Conservation (phyloP, 1,139 yeast species). For the Yamadazyma blattariae region DNA sequence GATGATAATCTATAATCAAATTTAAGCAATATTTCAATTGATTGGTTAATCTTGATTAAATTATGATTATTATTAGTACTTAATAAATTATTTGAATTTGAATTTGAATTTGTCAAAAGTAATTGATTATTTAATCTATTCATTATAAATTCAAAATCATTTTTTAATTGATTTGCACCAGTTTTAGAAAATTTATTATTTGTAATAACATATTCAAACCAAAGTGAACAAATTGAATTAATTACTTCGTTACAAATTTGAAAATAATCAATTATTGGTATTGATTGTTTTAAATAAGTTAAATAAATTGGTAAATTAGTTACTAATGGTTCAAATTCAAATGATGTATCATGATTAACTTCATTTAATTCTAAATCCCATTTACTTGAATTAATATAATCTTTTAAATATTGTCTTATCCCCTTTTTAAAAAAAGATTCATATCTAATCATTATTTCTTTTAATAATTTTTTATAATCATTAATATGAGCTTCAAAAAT, state of each 20-base stretch:
- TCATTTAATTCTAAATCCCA: constrained; percentile 32
- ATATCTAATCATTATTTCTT: constrained; percentile 37
- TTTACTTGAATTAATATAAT: constrained; percentile 44
- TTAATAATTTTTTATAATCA: constrained; percentile 44
- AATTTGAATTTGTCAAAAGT: constrained; percentile 14
- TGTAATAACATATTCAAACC: constrained; percentile 59
- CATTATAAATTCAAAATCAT: constrained; percentile 52
- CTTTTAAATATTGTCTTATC: constrained; percentile 47
- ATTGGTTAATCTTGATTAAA: constrained; percentile 30
- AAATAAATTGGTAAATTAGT: constrained; percentile 34
- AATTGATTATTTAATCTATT: constrained; percentile 25
- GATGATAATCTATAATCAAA: constrained; percentile 20
- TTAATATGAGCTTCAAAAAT: constrained; percentile 53
- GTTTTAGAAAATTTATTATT: constrained; percentile 55
- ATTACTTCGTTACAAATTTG: constrained; percentile 38
- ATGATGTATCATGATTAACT: constrained; percentile 17
- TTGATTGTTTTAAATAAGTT: constrained; percentile 26
- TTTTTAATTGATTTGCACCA: constrained; percentile 57
- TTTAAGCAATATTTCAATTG: constrained; percentile 34
- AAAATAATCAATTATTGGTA: constrained; percentile 29
- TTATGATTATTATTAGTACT: constrained; percentile 28
- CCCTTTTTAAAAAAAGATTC: constrained; percentile 49
- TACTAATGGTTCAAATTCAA: constrained; percentile 37
- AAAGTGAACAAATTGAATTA: constrained; percentile 43
- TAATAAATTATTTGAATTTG: constrained; percentile 7